Base-by-base conservation (phyloP, 2,329 filamentous ascomycete genomes). In the Colletotrichum sp. region DNA sequence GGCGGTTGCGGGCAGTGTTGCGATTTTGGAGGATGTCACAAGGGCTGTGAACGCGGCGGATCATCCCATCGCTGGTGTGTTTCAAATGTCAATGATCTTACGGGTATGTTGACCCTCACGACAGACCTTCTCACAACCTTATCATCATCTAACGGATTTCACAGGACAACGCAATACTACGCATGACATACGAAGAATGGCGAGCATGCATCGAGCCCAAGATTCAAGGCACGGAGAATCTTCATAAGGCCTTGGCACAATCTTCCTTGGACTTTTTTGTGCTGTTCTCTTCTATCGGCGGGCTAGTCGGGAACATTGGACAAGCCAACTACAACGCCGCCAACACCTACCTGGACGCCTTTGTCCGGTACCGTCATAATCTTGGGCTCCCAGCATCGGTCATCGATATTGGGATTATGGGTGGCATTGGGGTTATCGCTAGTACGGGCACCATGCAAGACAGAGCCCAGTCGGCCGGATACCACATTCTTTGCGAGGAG, bases 251-350 rank as follows among this genome's bases (percentile, higher is more conserved):
- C n/a, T 68, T 82, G 22, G 8, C 30, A 15, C 24, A 71, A 4
- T 24, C 26, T 8, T 13, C 65, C 6, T 67, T 81, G 1, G 79
- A 82, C 67, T 83, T 85, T 75, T 84, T 85, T 71, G 60, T 76
- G 24, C 22, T 80, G 18, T 77, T 79, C 60, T 80, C 79, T 16
- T 84, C 83, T n/a, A 72, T 81, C n/a, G 76, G 75, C 1, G 79
- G 77, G 36, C 69, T 82, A 0, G 59, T 82, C 9, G 83, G 81
- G 1, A 76, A 78, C 8, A 62, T 77, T 4, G 79, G 77, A 3
- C 83, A 85, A 67, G 79, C 81, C 65, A 85, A 84, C 71, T 87
- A 87, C 67, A 77, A 80, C 4, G 81, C 84, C 3, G 84, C 80
- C 12, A 85, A 85, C 74, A 77, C 79, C 26, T 85, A 80, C 76